Base-by-base conservation (phyloP, 2,329 filamentous ascomycete species). In the Ploettnerulaceae sp. region DNA sequence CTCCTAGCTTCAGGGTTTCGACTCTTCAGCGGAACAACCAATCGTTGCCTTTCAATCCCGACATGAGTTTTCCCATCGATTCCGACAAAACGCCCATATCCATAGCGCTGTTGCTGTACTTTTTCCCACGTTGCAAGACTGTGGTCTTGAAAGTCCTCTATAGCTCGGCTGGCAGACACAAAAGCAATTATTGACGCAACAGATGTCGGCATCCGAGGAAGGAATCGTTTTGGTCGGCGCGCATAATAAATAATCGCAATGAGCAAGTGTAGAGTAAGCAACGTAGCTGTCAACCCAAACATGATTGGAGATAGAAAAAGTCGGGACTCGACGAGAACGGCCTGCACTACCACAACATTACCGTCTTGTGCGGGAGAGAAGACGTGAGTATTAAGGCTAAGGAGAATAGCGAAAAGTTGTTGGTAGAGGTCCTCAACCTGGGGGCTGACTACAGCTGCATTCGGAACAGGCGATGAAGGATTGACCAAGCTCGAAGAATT, bases 191-290 rank as follows among this genome's bases (percentile, higher is more conserved):
- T 50, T 0, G 73, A 70, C 0, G 68, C 77, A 0, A 80, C 63
- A 0, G 67, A 73, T 0, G 72, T 75, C 0, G 77, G 78, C 59
- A 81, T 63, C 0, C 73, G 63, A 0, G 75, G 70, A 0, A 81
- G 62, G 15, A 73, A 70, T 2, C 64, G 63, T 1, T 64, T 65
- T 0, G 73, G 67, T 0, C 70, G 54, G 0, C 62, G 52, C 0
- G 60, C 9, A 45, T 79, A 81, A 4, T 78, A 65, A 0, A 64
- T 0, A 0, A 69, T n/a, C 0, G 71, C 68, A 0, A 72, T 67
- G 0, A 72, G 6, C 0, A 71, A 53, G 33, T 79, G 73, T 0
- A 71, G 15, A 0, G 36, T 52, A 0, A 82, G 49, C 0, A 81
- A 69, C 0, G 47, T 50, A 5, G 74, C 59, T 0, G 69, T 65